Conservation (phyloP, 208 protist genomes). For the Leishmania arabica region DNA sequence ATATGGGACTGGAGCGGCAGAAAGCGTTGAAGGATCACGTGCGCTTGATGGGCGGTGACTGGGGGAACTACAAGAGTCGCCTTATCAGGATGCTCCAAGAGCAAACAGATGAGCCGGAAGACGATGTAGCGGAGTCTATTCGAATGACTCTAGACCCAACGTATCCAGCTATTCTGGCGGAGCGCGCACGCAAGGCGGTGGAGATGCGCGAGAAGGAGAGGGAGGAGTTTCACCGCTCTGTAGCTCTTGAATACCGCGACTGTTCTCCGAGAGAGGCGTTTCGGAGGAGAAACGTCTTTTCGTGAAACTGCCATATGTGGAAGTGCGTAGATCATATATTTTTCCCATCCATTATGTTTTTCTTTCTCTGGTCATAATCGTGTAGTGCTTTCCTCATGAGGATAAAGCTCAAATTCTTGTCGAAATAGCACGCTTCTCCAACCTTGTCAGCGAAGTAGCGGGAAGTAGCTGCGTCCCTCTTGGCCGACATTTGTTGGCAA, state of each 20-base stretch:
- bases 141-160: slow-evolving; percentile 86
- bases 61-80: slow-evolving; percentile 83
- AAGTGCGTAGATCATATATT: background rate
- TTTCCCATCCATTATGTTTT: background rate
- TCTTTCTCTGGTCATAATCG: background rate
- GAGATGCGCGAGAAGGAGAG: slow-evolving; percentile 48
- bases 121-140: slow-evolving; percentile 78
- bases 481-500: background rate
- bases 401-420: background rate
- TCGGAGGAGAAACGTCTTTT: slow-evolving; percentile 15
- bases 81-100: slow-evolving; percentile 78
- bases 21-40: slow-evolving; percentile 58
- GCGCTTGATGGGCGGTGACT: slow-evolving; percentile 78
- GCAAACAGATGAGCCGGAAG: slow-evolving; percentile 71
- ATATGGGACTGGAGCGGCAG: slow-evolving; percentile 30
- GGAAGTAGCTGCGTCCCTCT: background rate
- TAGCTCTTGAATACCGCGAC: slow-evolving; percentile 36
- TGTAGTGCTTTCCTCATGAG: background rate
- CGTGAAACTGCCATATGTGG: background rate
- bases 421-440: background rate
- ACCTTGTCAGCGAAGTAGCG: background rate
- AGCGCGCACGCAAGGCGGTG: slow-evolving; percentile 39
- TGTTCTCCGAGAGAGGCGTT: slow-evolving; percentile 73
- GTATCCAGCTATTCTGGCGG: slow-evolving; percentile 72
- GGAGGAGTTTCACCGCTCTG: slow-evolving; percentile 61